Percentiles rank a stretch among this genome's conserved stretches.
Evolutionary conservation across 768 basidiomycete species (phyloP).

Genomic region (Leccinum uliginosum): DNA sequence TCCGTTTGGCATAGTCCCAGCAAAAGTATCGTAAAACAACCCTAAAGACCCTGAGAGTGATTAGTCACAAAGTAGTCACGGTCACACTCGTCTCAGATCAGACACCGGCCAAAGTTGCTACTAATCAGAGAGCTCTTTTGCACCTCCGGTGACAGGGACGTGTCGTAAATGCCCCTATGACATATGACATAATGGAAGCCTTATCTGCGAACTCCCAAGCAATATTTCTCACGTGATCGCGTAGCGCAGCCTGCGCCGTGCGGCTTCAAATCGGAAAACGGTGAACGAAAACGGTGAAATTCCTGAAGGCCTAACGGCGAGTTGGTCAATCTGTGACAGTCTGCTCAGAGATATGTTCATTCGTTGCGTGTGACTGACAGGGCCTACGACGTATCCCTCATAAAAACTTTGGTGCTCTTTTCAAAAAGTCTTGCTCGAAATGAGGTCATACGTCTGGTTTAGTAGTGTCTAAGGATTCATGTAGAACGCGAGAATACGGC

Average conservation of each 20-base stretch:
- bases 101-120: no score
- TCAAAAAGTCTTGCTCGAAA: slow-evolving; percentile 8
- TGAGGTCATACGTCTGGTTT: slow-evolving; percentile 7
- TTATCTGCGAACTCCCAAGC: neutral
- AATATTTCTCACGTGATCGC: neutral
- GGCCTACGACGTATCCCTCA: slow-evolving; percentile 8
- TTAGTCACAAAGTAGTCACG: no score
- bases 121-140: slow-evolving; percentile 20
- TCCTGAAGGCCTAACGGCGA: neutral
- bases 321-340: neutral
- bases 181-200: no score
- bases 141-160: slow-evolving; percentile 13
- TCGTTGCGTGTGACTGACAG: neutral
- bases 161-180: slow-evolving; percentile 21
- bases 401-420: slow-evolving; percentile 4
- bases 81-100: no score
- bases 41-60: no score
- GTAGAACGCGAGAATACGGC: slow-evolving; percentile 5
- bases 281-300: neutral
- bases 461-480: slow-evolving; percentile 5
- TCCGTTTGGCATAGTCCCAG: no score
- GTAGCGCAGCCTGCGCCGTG: neutral
- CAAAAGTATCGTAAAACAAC: no score
- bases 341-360: neutral
- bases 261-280: no score